Conservation (phyloP, 2,329 filamentous ascomycete genomes). For the Cladophialophora chaetospira region DNA sequence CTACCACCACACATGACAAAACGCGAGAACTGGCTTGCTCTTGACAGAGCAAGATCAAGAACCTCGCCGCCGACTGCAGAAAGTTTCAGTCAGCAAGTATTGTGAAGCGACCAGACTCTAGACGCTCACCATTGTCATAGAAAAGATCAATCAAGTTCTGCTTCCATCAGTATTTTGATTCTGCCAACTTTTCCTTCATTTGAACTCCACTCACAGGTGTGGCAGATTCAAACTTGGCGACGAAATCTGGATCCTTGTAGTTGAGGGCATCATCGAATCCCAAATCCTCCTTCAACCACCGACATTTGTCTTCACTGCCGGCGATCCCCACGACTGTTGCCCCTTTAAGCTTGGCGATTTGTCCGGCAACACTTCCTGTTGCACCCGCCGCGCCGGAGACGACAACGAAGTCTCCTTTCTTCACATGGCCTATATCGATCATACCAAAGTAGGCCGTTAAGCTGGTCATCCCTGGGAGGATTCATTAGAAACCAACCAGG, state of each 20-base stretch:
- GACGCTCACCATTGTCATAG: conserved; percentile 61
- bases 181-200: background rate
- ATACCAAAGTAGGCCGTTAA: conserved; percentile 78
- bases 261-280: conserved; percentile 70
- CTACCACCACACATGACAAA: conserved; percentile 71
- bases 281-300: conserved; percentile 64
- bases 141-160: conserved; percentile 64
- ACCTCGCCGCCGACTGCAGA: conserved; percentile 65
- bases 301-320: conserved; percentile 67
- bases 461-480: conserved; percentile 61
- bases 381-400: conserved; percentile 75
- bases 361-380: conserved; percentile 73
- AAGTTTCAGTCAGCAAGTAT: no score
- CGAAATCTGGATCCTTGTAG: conserved; percentile 68
- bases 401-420: conserved; percentile 72
- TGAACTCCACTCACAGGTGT: conserved; percentile 46
- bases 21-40: conserved; percentile 64
- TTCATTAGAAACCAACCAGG: background rate
- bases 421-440: conserved; percentile 66
- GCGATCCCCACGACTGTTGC: conserved; percentile 66
- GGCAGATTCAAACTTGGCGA: conserved; percentile 59
- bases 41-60: conserved; percentile 64
- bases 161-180: background rate
- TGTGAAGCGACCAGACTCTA: background rate
- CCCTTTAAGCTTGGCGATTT: conserved; percentile 75